Percentiles rank a stretch among this genome's conserved stretches.
Conservation (phyloP, 192 early-diverging fungal genomes). For the Coemansia reversa region DNA sequence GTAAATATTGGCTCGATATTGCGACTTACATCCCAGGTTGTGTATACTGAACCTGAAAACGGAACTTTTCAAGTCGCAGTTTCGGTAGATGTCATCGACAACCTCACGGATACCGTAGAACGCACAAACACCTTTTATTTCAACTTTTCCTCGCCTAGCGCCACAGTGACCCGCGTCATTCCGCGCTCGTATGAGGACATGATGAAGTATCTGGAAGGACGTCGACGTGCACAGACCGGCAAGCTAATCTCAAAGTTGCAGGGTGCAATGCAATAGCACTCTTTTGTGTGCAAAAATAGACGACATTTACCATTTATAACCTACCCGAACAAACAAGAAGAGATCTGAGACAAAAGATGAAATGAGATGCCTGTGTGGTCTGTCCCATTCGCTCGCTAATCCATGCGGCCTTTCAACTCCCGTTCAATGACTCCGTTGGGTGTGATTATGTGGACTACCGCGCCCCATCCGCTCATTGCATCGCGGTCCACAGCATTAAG, state of each 20-base stretch:
- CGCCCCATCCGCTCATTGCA: constrained; percentile 94
- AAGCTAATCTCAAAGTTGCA: constrained; percentile 53
- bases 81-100: constrained; percentile 77
- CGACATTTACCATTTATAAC: neutral
- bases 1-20: constrained; percentile 81
- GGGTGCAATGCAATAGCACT: constrained; percentile 33
- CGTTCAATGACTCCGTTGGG: constrained; percentile 82
- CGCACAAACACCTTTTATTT: constrained; percentile 90
- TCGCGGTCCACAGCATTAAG: constrained; percentile 95
- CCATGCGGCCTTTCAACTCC: constrained; percentile 75
- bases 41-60: constrained; percentile 66
- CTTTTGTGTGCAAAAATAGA: neutral
- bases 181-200: constrained; percentile 82
- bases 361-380: constrained; percentile 3
- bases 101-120: constrained; percentile 57
- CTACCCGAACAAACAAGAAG: constrained; percentile 1
- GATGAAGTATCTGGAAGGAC: constrained; percentile 78
- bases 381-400: constrained; percentile 17
- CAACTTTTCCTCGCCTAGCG: constrained; percentile 60
- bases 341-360: constrained; percentile 1
- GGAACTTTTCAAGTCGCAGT: constrained; percentile 64
- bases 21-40: constrained; percentile 71
- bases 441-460: constrained; percentile 91
- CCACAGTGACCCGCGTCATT: constrained; percentile 60
- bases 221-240: constrained; percentile 57